Percentiles rank a stretch among this genome's conserved stretches.
These are phyloP conservation scores for Diplodia corticola DNA, from an alignment of 2,329 filamentous ascomycete species.

Conservation along the genomic window DNA sequence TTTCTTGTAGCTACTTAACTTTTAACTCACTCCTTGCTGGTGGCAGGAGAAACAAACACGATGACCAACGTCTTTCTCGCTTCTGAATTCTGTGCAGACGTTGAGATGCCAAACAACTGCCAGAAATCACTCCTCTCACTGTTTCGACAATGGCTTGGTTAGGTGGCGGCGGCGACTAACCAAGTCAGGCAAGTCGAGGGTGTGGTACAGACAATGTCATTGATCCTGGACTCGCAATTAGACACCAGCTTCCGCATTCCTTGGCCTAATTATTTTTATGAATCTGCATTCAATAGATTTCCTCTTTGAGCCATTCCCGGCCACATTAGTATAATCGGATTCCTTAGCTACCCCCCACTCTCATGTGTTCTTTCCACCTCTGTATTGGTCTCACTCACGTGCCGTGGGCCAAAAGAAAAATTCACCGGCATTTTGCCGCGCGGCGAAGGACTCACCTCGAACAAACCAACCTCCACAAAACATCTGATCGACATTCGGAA, in stretches of 20 bases:
- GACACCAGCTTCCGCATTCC: not conserved
- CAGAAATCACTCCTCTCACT: not conserved
- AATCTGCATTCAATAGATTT: not conserved
- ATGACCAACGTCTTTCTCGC: not conserved
- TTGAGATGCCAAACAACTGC: not conserved
- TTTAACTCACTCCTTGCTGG: not conserved
- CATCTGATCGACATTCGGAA: not conserved
- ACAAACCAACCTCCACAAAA: not conserved
- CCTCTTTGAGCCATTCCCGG: not conserved
- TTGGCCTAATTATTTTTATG: not conserved
- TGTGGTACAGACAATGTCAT: not conserved
- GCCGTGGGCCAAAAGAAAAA: not conserved
- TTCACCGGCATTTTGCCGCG: conserved; percentile 5
- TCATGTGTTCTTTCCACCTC: not conserved
- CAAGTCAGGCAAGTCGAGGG: not conserved
- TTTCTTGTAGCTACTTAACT: conserved; percentile 10
- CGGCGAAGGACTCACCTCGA: not conserved
- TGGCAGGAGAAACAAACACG: conserved; percentile 3
- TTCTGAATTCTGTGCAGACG: not conserved
- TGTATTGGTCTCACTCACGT: not conserved
- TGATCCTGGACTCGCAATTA: not conserved
- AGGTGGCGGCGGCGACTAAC: not conserved
- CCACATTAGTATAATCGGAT: not conserved
- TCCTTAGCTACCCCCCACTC: not conserved
- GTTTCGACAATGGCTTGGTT: not conserved